These are phyloP conservation scores for Handroanthus guayacan DNA, from an alignment of 257 asterid species.

Conservation along the genomic window DNA sequence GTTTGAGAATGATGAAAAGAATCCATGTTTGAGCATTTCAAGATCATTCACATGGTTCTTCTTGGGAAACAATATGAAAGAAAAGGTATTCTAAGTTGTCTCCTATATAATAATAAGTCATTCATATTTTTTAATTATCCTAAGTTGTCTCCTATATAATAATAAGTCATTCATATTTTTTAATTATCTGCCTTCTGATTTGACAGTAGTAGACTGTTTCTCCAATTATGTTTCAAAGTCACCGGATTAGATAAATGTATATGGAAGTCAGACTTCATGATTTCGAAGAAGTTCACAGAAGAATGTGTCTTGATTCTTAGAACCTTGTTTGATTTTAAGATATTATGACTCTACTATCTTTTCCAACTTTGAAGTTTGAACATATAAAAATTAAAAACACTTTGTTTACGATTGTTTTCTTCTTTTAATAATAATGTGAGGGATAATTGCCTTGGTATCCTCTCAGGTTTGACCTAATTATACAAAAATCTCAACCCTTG, in stretches of 20 bases:
- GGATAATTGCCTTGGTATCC: too few species aligned
- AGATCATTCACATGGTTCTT: conserved; percentile 11
- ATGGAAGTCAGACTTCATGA: not conserved
- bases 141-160: not conserved
- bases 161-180: not conserved
- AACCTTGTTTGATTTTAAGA: not conserved
- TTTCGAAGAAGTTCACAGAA: not conserved
- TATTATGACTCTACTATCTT: not conserved
- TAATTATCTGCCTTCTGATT: not conserved
- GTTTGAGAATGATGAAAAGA: not conserved
- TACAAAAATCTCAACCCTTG: too few species aligned
- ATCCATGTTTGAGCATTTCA: not conserved
- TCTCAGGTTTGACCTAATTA: too few species aligned
- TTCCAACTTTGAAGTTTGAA: not conserved
- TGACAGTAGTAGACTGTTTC: not conserved
- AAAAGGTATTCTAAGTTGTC: not conserved
- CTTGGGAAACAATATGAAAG: not conserved
- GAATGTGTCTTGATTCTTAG: not conserved
- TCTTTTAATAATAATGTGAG: too few species aligned
- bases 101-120: not conserved
- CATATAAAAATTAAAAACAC: not conserved
- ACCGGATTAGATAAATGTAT: not conserved
- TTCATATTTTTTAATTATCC: not conserved
- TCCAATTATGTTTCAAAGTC: not conserved
- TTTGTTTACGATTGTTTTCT: too few species aligned